phyloP scores from a whole-genome alignment of 176 grass and related monocot species.

The Secale cereale region DNA sequence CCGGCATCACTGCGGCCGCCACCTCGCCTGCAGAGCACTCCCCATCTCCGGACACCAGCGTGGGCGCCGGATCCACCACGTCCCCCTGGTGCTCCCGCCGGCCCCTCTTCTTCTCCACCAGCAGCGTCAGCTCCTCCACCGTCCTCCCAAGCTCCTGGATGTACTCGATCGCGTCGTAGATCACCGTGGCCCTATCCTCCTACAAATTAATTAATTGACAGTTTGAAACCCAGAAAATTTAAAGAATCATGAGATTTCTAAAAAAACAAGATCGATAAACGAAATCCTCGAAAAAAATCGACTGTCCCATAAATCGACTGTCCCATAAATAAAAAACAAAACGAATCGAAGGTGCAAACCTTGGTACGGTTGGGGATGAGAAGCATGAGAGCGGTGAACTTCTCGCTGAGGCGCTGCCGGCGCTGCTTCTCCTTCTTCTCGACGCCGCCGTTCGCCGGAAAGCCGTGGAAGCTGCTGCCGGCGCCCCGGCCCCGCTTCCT shows the following conservation, averaged over 20 bases:
- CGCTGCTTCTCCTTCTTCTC: constrained; percentile 90
- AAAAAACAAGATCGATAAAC: background rate
- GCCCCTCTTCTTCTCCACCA: constrained; percentile 61
- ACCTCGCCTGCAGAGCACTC: constrained; percentile 53
- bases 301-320: too few relatives aligned
- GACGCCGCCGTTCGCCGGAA: constrained; percentile 27
- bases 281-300: too few relatives aligned
- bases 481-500: constrained; percentile 35
- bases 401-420: constrained; percentile 56
- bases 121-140: constrained; percentile 63
- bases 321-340: background rate
- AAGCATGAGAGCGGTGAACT: constrained; percentile 57
- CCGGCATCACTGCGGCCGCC: background rate
- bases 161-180: constrained; percentile 74
- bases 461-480: constrained; percentile 16
- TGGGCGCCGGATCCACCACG: constrained; percentile 24
- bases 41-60: background rate
- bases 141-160: constrained; percentile 75
- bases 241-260: background rate
- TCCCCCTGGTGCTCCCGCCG: constrained; percentile 38
- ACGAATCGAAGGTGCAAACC: background rate
- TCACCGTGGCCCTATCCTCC: constrained; percentile 67
- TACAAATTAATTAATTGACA: background rate
- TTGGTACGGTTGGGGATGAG: constrained; percentile 77
- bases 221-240: background rate